Evolutionary conservation across 2,329 filamentous ascomycete species (phyloP), one percentile per base, ranked within the genome.

Genomic region (Hymenotorrendiella dingleyae): DNA sequence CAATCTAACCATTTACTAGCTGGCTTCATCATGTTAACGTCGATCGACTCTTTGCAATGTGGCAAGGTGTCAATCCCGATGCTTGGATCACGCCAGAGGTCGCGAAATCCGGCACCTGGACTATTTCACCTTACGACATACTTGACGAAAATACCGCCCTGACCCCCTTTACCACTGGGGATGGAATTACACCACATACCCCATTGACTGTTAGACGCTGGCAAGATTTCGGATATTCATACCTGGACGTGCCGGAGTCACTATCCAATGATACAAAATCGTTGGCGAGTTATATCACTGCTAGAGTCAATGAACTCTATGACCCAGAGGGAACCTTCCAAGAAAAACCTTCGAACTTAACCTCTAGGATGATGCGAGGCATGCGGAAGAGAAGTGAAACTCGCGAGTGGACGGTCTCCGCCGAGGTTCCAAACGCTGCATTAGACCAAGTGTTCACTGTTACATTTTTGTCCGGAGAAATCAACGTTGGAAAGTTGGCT

Each of bases 261-360:
- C 37, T 39, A 4, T 71, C 67, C 21, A 76, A 79, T 62, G 72
- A 72, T 11, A 39, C 48, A 9, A 39, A 38, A 10, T 69, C 80
- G 27, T 19, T 87, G 33, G 69, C 72, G 23, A 73, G 73, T 45
- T 82, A 83, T 53, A 68, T 87, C 23, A 72, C 77, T 27, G 72
- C 76, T 0, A 73, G 79, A 6, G 73, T 85, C 10, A 70, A 76
- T 44, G 68, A 62, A 1, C 61, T 89, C 57, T 73, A 72, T 50
- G 50, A 51, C 23, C 46, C 48, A 3, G 32, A 12, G 14, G 36
- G 36, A 1, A 21, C 35, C 1, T 38, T 40, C n/a, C n/a, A n/a
- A n/a, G n/a, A n/a, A n/a, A n/a, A n/a, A n/a, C n/a, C n/a, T n/a
- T n/a, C n/a, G n/a, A n/a, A n/a, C n/a, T n/a, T n/a, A n/a, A n/a